Base-by-base conservation (phyloP, 306 rosid genomes). In the Acacia crassicarpa region DNA sequence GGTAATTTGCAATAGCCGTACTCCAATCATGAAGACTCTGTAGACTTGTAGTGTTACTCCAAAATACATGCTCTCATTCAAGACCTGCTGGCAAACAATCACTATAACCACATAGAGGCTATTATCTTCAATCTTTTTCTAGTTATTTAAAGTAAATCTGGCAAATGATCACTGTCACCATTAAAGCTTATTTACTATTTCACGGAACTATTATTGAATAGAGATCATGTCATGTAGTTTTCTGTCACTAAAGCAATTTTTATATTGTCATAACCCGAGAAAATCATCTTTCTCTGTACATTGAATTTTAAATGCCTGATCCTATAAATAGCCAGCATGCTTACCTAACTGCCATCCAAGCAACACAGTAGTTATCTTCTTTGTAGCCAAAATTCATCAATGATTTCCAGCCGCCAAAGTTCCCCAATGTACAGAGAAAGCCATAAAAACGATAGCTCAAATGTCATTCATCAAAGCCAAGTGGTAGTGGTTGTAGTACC, bases 401-500 rank as follows among this genome's bases (percentile, higher is more conserved):
- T 38, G 48, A 43, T 35, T 38, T 38, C 48, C 4, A 67, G 72
- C 44, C 22, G 13, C 54, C 75, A 15, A 66, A n/a, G 54, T 51
- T 72, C 54, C 20, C 2, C 67, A 25, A 85, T 87, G 83, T 74
- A 63, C 73, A n/a, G n/a, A n/a, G 73, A 61, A 82, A 56, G 46
- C 71, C 19, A 67, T 48, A 46, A 53, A 78, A 45, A 46, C 78
- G 67, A 84, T 19, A 3, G 16, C 72, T 35, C 72, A 38, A 67
- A 67, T 67, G 72, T 67, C 4, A 35, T 69, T 16, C 48, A 75
- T 49, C 44, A 83, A 79, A 32, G 22, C 72, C 66, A 89, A 74
- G 89, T 90, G 13, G 86, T 66, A 44, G 88, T 83, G 40, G 85
- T 90, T 30, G 61, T 87, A 82, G 87, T 92, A 32, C 92, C 94